Evolutionary conservation across 805 yeast genomes (phyloP).

Genomic region (Yamadazyma sp.): DNA sequence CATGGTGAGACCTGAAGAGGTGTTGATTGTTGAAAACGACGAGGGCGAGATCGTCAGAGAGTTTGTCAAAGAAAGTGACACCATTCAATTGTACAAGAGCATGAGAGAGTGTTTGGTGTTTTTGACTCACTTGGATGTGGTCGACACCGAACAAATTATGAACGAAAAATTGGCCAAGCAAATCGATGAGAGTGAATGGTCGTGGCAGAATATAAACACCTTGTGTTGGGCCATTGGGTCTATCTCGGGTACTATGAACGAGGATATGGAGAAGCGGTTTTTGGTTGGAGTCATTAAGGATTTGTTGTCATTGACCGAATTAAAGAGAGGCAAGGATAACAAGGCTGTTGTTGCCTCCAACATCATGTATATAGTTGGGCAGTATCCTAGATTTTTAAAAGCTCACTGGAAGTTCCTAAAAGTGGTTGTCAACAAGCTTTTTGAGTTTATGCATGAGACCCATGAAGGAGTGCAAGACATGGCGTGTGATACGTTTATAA

Average conservation of each 20-base stretch:
- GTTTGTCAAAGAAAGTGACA: constrained; percentile 94
- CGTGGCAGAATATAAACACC: constrained; percentile 97
- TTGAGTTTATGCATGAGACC: constrained; percentile 99
- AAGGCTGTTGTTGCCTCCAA: constrained; percentile 99
- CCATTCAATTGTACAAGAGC: constrained; percentile 90
- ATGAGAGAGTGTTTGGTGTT: constrained; percentile 95
- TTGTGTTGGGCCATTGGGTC: constrained; percentile 99
- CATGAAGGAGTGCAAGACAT: constrained; percentile 99
- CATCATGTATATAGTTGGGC: constrained; percentile 99
- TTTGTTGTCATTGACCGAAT: constrained; percentile 85
- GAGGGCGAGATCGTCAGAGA: constrained; percentile 99
- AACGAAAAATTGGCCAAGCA: constrained; percentile 86
- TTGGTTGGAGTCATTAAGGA: constrained; percentile 92
- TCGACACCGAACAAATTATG: constrained; percentile 93
- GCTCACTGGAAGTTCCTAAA: constrained; percentile 98
- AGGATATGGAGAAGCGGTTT: constrained; percentile 93
- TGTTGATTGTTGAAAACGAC: constrained; percentile 92
- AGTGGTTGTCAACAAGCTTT: constrained; percentile 91
- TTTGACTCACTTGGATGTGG: constrained; percentile 91
- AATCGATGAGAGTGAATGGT: constrained; percentile 97
- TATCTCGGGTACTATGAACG: constrained; percentile 97
- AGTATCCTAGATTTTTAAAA: constrained; percentile 93
- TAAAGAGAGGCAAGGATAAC: constrained; percentile 96
- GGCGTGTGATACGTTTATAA: constrained; percentile 99
- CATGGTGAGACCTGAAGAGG: constrained; percentile 99